A percentile compares a stretch with the other conserved stretches of the same genome.
Conservation (phyloP, 2,329 filamentous ascomycete species). For the Fusarium sp. region DNA sequence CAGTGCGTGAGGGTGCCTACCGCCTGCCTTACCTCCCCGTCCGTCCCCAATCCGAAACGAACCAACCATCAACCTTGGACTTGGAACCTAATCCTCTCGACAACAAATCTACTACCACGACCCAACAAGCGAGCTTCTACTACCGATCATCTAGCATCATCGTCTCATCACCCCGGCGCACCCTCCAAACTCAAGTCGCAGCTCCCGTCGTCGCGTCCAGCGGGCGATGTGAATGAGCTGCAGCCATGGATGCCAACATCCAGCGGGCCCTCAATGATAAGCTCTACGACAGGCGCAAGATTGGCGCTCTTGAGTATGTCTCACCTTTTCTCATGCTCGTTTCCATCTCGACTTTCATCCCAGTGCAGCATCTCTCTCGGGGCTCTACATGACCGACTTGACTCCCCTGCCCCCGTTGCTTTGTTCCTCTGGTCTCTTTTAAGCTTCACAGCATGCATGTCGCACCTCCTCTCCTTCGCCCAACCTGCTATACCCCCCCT, state of each 20-base stretch:
- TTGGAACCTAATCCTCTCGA: constrained; percentile 37
- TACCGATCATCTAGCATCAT: constrained; percentile 1
- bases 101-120: constrained; percentile 15
- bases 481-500: constrained; percentile 3
- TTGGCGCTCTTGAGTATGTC: constrained; percentile 93
- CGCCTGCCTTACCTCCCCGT: constrained; percentile 14
- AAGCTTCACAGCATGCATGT: background rate
- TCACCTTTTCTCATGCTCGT: constrained; percentile 14
- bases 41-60: constrained; percentile 36
- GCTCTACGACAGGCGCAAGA: constrained; percentile 98
- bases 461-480: constrained; percentile 4
- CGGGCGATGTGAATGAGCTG: constrained; percentile 44
- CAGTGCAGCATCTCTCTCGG: background rate
- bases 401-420: constrained; percentile 6
- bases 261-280: constrained; percentile 96
- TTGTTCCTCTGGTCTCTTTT: background rate
- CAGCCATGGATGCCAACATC: constrained; percentile 86
- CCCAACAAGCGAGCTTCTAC: background rate
- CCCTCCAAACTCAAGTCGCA: background rate
- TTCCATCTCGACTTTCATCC: background rate
- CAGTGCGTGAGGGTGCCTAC: constrained; percentile 26
- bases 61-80: constrained; percentile 25
- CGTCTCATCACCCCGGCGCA: background rate
- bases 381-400: background rate
- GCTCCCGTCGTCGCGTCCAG: constrained; percentile 30